Evolutionary conservation across 2,329 filamentous ascomycete genomes (phyloP).

Genomic region (Arthrobotrys sinensis): DNA sequence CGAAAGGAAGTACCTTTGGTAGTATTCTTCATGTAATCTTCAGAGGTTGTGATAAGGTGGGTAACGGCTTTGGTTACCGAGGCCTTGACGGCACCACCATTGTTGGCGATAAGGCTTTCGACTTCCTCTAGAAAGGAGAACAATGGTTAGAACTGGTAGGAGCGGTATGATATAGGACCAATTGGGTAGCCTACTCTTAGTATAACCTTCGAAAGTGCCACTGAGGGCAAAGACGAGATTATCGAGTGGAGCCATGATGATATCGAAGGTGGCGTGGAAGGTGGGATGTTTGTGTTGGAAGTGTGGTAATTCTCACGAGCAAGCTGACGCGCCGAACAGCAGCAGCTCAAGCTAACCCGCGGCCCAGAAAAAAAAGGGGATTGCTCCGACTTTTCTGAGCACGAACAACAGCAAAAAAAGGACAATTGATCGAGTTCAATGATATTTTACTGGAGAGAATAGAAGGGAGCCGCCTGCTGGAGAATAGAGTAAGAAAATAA

Average conservation of each 20-base stretch:
- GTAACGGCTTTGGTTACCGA: slow-evolving; percentile 72
- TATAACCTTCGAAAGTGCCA: slow-evolving; percentile 74
- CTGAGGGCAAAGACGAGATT: slow-evolving; percentile 73
- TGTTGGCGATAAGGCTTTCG: slow-evolving; percentile 69
- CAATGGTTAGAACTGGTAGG: slow-evolving; percentile 35
- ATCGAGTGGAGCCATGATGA: slow-evolving; percentile 67
- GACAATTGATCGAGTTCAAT: slow-evolving; percentile 18
- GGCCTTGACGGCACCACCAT: slow-evolving; percentile 71
- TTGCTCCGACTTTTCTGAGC: background rate
- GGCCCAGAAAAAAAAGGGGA: background rate
- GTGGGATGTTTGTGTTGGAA: slow-evolving; percentile 23
- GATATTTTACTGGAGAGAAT: background rate
- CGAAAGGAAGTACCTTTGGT: slow-evolving; percentile 68
- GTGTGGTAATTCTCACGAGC: slow-evolving; percentile 16
- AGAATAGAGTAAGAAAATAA: slow-evolving; percentile 19
- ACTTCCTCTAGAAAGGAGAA: slow-evolving; percentile 66
- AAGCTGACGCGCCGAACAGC: slow-evolving; percentile 33
- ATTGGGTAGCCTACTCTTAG: slow-evolving; percentile 69
- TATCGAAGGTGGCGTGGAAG: background rate
- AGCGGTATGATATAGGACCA: slow-evolving; percentile 2
- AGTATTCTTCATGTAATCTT: slow-evolving; percentile 71
- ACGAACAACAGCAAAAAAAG: background rate
- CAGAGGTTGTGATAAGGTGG: slow-evolving; percentile 73
- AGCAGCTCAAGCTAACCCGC: background rate
- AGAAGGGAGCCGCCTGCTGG: slow-evolving; percentile 6